Evolutionary conservation across 139 green algal species (phyloP), one percentile per base, ranked within the genome.

Genomic region (Chlamydomonas sphaeroides): DNA sequence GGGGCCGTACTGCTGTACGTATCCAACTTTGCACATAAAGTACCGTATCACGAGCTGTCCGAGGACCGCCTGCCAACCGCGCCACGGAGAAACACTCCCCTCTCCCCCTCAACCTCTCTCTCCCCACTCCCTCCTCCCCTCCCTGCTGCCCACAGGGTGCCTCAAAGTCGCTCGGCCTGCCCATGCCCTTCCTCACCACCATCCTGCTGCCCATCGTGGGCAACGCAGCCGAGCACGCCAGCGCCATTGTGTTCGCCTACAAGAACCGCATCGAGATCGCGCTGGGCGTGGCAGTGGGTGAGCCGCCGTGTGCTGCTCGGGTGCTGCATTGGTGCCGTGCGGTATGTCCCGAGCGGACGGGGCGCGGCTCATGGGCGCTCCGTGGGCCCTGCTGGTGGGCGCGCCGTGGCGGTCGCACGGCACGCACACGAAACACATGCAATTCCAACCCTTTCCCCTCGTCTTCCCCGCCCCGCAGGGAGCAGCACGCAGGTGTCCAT

Each of bases 161-260:
- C 39, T 84, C 86, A 51, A 68, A 83, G 20, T 45, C 68, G 23
- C 87, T 94, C 65, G 65, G 84, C 30, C 69, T 98, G 39, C 95
- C 93, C 30, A 88, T 95, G 84, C 86, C 89, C 23, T 98, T 98
- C 90, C 87, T 98, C 59, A 92, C 92, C 17, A 93, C 87, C 61
- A 93, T 94, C 36, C 36, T 98, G 35, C 88, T 98, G 85, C 95
- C 95, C 57, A 97, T 98, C 59, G 95, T 96, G 15, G 95, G 95
- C 80, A 98, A 98, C 68, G 95, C 95, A 1, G 95, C 92, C 26
- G 95, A 98, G 90, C 95, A 98, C 87, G 94, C 96, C 75, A 96
- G 91, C 10, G 95, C 95, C 0, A 89, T 98, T n/a, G 90, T 98
- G 66, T 96, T 98, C 79, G 95, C 95, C 5, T 86, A 93, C 36